These are phyloP conservation scores for Aurifilum marmelostoma DNA, from an alignment of 2,329 filamentous ascomycete genomes.

Conservation along the genomic window DNA sequence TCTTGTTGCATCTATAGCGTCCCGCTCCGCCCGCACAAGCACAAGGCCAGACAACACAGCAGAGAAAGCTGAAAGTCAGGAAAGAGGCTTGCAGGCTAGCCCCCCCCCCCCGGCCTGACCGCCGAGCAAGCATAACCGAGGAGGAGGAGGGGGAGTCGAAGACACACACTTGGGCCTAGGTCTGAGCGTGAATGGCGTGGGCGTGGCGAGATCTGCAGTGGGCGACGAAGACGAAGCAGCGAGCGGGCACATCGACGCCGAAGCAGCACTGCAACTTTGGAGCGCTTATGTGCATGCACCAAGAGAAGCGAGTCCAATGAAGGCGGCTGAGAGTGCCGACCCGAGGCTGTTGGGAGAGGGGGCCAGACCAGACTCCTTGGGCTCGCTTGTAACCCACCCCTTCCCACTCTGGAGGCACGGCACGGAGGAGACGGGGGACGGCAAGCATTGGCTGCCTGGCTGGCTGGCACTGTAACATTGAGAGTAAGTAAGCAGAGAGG, in stretches of 20 bases:
- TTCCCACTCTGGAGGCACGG: neutral
- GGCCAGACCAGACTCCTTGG: neutral
- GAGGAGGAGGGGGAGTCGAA: neutral
- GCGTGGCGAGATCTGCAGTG: neutral
- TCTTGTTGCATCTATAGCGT: slow-evolving; percentile 12
- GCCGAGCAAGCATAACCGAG: neutral
- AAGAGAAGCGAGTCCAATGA: neutral
- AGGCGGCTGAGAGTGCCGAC: neutral
- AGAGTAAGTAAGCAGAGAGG: neutral
- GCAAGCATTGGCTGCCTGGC: neutral
- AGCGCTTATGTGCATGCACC: neutral
- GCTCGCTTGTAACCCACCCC: neutral
- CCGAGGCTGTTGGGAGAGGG: neutral
- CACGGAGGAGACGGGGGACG: neutral
- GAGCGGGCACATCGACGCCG: neutral
- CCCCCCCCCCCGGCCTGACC: no score
- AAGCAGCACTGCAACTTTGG: neutral
- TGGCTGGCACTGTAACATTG: neutral
- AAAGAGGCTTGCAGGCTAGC: neutral
- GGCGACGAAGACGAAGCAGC: neutral
- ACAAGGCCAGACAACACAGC: neutral
- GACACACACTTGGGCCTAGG: neutral
- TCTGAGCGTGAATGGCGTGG: neutral
- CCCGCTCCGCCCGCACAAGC: neutral
- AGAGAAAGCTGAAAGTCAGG: neutral